Base-by-base conservation (phyloP, 208 protist species). In the Acanthamoeba comandoni region DNA sequence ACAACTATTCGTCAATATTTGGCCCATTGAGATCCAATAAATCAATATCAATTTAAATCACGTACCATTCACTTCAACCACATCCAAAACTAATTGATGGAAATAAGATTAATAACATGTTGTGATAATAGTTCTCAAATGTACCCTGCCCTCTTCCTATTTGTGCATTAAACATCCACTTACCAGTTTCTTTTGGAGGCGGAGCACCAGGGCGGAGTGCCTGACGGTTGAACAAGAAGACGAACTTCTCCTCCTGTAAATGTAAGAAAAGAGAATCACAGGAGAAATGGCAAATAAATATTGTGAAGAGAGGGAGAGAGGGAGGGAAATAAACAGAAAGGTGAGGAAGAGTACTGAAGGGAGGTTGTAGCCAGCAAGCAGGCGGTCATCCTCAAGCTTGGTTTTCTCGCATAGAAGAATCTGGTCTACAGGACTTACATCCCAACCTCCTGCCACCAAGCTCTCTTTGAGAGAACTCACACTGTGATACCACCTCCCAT, bases 171-270 rank as follows among this genome's bases (percentile, higher is more conserved):
- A 43, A 43, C 35, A 43, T 5, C 35, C 35, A 43, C 35, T 22
- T 43, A 84, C 73, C 51, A n/a, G 73, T 84, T 55, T 84, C 73
- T 31, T 39, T 84, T 13, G 73, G 73, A 9, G 52, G 51, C 0
- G 73, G n/a, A 24, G 24, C 3, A 19, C 73, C 73, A 24, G 73
- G 73, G 17, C 11, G 15, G 2, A 84, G 39, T 1, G 26, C 26
- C 29, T 84, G 24, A 0, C 73, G 73, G 43, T 60, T 84, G 73
- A 84, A 62, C 26, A 84, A 55, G 49, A 84, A 84, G 29, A 84
- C 73, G 26, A 15, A n/a, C 29, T 60, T 57, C 15, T 84, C 73
- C 4, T 84, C 73, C 73, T 84, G 73, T 0, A 39, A 31, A 52
- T 57, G 70, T 13, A 57, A 17, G 70, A 52, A 11, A 31, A 57